These are phyloP conservation scores for Nakaseomyces bracarensis DNA, from an alignment of 1,139 yeast genomes.

Conservation along the genomic window DNA sequence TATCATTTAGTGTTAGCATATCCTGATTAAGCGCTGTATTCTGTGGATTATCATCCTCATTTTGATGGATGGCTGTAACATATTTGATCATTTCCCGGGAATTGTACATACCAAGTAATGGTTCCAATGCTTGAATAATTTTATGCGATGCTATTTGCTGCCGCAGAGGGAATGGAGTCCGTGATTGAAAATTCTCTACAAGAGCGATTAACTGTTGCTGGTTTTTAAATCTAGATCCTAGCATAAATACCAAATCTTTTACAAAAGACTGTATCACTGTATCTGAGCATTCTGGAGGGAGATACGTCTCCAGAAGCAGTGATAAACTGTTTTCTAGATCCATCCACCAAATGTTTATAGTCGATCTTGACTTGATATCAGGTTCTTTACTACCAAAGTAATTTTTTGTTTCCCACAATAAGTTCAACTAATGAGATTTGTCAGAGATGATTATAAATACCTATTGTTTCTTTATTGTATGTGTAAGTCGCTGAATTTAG, in stretches of 20 bases:
- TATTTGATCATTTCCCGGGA: slow-evolving; percentile 17
- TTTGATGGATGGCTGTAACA: slow-evolving; percentile 11
- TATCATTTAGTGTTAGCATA: slow-evolving; percentile 17
- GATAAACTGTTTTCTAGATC: slow-evolving; percentile 15
- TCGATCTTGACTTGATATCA: too few species aligned
- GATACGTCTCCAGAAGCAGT: slow-evolving; percentile 14
- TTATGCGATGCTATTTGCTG: slow-evolving; percentile 18
- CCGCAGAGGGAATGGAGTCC: slow-evolving; percentile 13
- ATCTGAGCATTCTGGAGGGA: slow-evolving; percentile 14
- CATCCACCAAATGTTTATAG: slow-evolving; percentile 10
- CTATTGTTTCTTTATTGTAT: too few species aligned
- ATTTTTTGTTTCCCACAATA: too few species aligned
- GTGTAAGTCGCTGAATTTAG: too few species aligned
- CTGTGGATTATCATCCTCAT: background rate
- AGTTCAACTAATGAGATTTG: too few species aligned
- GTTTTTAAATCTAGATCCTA: slow-evolving; percentile 13
- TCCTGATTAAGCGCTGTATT: slow-evolving; percentile 12
- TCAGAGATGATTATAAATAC: too few species aligned
- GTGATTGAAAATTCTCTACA: slow-evolving; percentile 15
- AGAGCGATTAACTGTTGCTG: slow-evolving; percentile 11
- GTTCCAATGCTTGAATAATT: slow-evolving; percentile 15
- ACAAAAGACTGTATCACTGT: slow-evolving; percentile 11
- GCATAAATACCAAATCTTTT: slow-evolving; percentile 12
- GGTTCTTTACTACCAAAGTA: too few species aligned
- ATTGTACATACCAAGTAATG: slow-evolving; percentile 15